Conservation (phyloP, 129 eudicot genomes). For the sunflower (Helianthus annuus) region DNA sequence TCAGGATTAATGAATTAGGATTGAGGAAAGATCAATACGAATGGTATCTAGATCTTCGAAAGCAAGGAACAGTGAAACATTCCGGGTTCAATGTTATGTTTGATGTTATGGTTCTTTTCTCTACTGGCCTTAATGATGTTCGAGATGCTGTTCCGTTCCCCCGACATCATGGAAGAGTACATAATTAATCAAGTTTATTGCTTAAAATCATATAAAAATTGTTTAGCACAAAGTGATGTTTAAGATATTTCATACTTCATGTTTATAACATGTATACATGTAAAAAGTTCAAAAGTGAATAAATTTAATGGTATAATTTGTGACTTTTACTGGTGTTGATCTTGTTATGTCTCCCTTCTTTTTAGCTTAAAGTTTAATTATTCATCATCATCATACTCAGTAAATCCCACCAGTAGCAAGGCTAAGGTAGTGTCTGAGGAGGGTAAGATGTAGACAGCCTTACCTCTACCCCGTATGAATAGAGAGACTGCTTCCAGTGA, state of each 20-base stretch:
- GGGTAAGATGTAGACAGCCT: no score
- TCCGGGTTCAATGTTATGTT: slow-evolving; percentile 68
- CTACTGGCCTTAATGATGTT: slow-evolving; percentile 77
- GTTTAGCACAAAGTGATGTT: slow-evolving; percentile 27
- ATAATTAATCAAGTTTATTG: slow-evolving; percentile 38
- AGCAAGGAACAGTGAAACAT: slow-evolving; percentile 69
- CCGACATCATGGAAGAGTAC: slow-evolving; percentile 58
- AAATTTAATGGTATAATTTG: slow-evolving; percentile 11
- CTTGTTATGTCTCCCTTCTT: not conserved
- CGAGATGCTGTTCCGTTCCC: slow-evolving; percentile 84
- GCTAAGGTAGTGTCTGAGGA: no score
- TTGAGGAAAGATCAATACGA: slow-evolving; percentile 56
- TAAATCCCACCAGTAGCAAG: no score
- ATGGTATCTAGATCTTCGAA: slow-evolving; percentile 84
- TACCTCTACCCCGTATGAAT: no score
- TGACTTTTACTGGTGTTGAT: not conserved
- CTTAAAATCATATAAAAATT: not conserved
- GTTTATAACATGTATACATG: slow-evolving; percentile 29
- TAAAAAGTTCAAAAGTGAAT: slow-evolving; percentile 18
- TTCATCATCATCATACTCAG: no score
- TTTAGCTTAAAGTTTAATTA: no score
- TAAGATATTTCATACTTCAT: slow-evolving; percentile 14
- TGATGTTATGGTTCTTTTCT: slow-evolving; percentile 72
- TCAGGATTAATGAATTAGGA: slow-evolving; percentile 69
- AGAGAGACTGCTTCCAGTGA: no score